These are phyloP conservation scores for Clavariopsis aquatica DNA, from an alignment of 495 filamentous ascomycete species.

Conservation along the genomic window DNA sequence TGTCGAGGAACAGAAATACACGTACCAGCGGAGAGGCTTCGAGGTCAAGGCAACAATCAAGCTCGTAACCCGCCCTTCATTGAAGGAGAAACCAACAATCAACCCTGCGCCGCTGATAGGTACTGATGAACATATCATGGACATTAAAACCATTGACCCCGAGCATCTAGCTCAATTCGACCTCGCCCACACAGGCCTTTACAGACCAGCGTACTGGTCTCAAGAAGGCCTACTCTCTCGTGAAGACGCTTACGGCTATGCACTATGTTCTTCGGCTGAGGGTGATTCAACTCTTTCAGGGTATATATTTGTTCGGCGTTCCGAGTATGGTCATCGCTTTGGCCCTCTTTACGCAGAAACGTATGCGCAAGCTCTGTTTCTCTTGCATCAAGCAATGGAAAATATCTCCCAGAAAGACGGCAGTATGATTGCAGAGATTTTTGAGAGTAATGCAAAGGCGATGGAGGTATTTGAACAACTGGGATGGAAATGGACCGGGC, in stretches of 20 bases:
- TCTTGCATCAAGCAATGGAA: conserved; percentile 28
- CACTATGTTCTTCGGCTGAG: neutral
- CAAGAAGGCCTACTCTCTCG: conserved; percentile 31
- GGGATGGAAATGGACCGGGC: conserved; percentile 24
- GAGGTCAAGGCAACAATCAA: conserved; percentile 8
- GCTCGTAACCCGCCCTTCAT: conserved; percentile 23
- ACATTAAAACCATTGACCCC: conserved; percentile 8
- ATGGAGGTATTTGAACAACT: conserved; percentile 28
- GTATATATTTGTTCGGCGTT: conserved; percentile 30
- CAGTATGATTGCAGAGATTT: conserved; percentile 30
- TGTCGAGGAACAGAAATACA: conserved; percentile 28
- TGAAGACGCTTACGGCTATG: conserved; percentile 27
- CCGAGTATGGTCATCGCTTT: conserved; percentile 30
- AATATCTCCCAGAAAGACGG: conserved; percentile 3
- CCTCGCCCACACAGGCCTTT: conserved; percentile 27
- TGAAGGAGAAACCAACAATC: conserved; percentile 19
- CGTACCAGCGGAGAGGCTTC: conserved; percentile 33
- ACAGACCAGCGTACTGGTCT: conserved; percentile 23
- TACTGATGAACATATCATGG: conserved; percentile 13
- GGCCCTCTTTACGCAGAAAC: conserved; percentile 34
- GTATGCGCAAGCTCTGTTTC: conserved; percentile 4
- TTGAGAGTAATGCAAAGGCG: conserved; percentile 16
- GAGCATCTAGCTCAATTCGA: conserved; percentile 15
- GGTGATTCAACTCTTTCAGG: conserved; percentile 10
- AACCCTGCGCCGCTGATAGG: neutral